A percentile compares a stretch with the other conserved stretches of the same genome.
Conservation (phyloP, 495 filamentous ascomycete genomes). For the Aspergillus egyptiacus region DNA sequence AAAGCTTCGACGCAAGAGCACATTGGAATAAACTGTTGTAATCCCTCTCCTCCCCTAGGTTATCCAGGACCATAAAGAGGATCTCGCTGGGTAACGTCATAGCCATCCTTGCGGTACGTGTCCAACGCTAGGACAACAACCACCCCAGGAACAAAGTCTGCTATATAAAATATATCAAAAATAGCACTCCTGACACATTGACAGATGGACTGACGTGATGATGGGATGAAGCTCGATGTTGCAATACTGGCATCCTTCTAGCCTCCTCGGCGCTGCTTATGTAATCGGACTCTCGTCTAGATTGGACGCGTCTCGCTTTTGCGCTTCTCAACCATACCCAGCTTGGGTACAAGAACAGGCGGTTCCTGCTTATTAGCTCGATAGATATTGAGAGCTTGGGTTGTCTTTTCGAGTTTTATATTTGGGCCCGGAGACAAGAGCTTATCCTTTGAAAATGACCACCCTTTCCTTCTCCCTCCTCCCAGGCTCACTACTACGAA, state of each 20-base stretch:
- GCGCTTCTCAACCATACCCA: no score
- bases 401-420: no score
- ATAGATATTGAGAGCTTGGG: no score
- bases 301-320: background rate
- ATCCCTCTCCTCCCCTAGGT: slow-evolving; percentile 24
- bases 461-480: slow-evolving; percentile 72
- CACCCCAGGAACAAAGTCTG: no score
- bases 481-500: slow-evolving; percentile 62
- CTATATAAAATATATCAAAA: no score
- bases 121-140: background rate
- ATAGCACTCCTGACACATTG: no score
- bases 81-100: slow-evolving; percentile 21
- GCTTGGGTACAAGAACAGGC: no score
- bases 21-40: slow-evolving; percentile 28
- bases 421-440: no score
- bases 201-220: no score
- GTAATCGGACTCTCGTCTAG: slow-evolving; percentile 16
- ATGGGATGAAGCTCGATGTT: no score
- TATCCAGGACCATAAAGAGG: slow-evolving; percentile 25
- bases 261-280: slow-evolving; percentile 11
- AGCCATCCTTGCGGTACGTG: slow-evolving; percentile 11
- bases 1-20: slow-evolving; percentile 21
- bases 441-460: slow-evolving; percentile 46
- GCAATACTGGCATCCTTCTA: background rate
- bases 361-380: no score